These are phyloP conservation scores for Nemania sp. DNA, from an alignment of 2,329 filamentous ascomycete species.

Conservation along the genomic window DNA sequence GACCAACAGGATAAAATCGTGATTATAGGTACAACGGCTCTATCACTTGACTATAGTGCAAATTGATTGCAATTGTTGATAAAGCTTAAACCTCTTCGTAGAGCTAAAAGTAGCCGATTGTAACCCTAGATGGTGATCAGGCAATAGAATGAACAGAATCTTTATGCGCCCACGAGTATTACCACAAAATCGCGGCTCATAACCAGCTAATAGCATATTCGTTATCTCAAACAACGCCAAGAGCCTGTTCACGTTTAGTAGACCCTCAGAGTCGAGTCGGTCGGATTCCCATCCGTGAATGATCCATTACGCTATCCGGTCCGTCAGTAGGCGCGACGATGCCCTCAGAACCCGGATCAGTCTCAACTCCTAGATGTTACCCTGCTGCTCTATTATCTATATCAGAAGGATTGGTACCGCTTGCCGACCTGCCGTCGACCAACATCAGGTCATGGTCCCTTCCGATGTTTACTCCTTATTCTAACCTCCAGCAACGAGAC, in stretches of 20 bases:
- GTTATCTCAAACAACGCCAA: constrained; percentile 10
- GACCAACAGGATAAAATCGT: too few relatives aligned
- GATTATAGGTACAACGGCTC: too few relatives aligned
- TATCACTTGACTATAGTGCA: too few relatives aligned
- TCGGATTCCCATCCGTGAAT: constrained; percentile 31
- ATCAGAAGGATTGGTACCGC: constrained; percentile 2
- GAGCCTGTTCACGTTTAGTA: constrained; percentile 9
- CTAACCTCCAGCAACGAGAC: constrained; percentile 18
- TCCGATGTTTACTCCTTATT: constrained; percentile 25
- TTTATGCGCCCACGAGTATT: constrained; percentile 19
- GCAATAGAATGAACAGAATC: constrained; percentile 25
- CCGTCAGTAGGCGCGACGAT: constrained; percentile 9
- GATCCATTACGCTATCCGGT: constrained; percentile 24
- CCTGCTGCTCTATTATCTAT: background rate
- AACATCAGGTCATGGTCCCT: constrained; percentile 2
- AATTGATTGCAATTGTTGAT: too few relatives aligned
- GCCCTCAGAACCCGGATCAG: constrained; percentile 6
- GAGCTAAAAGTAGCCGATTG: too few relatives aligned
- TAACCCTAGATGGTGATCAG: constrained; percentile 34
- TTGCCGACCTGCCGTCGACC: constrained; percentile 1
- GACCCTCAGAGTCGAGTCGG: constrained; percentile 28
- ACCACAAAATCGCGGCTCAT: background rate
- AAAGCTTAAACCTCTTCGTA: too few relatives aligned
- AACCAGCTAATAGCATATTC: constrained; percentile 8
- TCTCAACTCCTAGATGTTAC: constrained; percentile 11